Evolutionary conservation across 805 yeast genomes (phyloP).

Genomic region (Limtongia smithiae): DNA sequence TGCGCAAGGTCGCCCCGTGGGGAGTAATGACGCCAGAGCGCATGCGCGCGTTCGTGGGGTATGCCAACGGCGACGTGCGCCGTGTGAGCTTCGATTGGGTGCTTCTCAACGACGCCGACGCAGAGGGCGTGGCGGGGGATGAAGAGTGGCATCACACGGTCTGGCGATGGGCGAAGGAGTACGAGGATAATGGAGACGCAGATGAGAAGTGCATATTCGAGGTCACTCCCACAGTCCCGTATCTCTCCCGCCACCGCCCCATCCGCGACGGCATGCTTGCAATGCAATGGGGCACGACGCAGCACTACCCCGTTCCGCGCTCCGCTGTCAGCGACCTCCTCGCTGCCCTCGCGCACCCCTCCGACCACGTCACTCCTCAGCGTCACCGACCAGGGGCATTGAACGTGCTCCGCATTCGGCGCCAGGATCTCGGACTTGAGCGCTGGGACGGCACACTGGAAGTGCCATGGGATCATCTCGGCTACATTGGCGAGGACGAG

Average conservation of each 20-base stretch:
- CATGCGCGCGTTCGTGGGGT: constrained; percentile 3
- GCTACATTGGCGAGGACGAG: not conserved
- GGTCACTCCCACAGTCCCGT: constrained; percentile 13
- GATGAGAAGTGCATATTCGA: constrained; percentile 4
- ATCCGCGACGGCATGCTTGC: constrained; percentile 7
- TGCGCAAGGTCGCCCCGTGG: constrained; percentile 6
- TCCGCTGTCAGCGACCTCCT: constrained; percentile 3
- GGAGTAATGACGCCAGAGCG: not conserved
- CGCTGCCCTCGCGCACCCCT: not conserved
- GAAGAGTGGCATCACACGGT: constrained; percentile 14
- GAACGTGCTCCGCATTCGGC: constrained; percentile 3
- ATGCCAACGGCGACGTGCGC: constrained; percentile 2
- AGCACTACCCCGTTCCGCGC: constrained; percentile 8
- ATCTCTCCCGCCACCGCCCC: constrained; percentile 9
- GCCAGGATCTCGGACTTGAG: constrained; percentile 6
- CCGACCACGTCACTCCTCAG: too few species aligned
- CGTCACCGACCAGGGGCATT: constrained; percentile 15
- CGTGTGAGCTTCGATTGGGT: constrained; percentile 7
- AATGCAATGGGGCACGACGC: constrained; percentile 18
- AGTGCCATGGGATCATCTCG: constrained; percentile 10
- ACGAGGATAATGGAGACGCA: not conserved
- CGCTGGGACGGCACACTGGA: constrained; percentile 16
- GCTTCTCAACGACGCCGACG: not conserved
- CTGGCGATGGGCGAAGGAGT: constrained; percentile 5
- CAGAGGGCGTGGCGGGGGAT: not conserved